Base-by-base conservation (phyloP, 306 rosid genomes). In the Quercus ilex region DNA sequence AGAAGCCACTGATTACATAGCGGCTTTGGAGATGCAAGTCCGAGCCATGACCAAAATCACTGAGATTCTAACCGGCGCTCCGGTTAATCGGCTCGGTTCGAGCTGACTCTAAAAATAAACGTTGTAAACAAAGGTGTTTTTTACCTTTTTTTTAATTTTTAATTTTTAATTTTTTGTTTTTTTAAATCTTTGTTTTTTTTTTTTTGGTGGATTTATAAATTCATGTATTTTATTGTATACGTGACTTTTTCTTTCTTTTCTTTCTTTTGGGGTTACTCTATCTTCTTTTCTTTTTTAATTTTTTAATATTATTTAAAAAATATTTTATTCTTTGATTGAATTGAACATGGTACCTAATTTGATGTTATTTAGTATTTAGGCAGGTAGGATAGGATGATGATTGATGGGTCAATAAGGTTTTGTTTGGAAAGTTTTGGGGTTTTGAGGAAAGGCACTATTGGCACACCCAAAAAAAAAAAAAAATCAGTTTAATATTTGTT, bases 21-120 rank as follows among this genome's bases (percentile, higher is more conserved):
- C 93, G 25, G 98, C 98, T 31, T 73, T 94, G 81, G 85, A 94
- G 97, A 94, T 94, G 98, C 98, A 94, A 86, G 93, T 94, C 1
- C 84, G 91, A 74, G 87, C 93, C 82, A 94, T 94, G 98, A 60
- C 94, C 1, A 83, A 89, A 51, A 86, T 94, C 28, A 84, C 92
- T 69, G 88, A 89, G 78, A 80, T 92, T 5, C 92, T 94, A 18
- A 21, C 91, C 79, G 92, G 91, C 10, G 64, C 85, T 52, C 81
- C 92, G 59, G 81, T 77, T 15, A 80, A 52, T 28, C 78, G 75
- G 55, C 38, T 71, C 84, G 74, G 67, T 17, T 56, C 73, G 46
- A 56, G 20, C 78, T 77, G 70, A 70, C 77, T 81, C 56, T 77
- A 71, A 62, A 6, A 1, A 35, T 6, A 38, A 38, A 8, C 0